These are phyloP conservation scores for Amanita polypyramis DNA, from an alignment of 768 basidiomycete species.

Conservation along the genomic window DNA sequence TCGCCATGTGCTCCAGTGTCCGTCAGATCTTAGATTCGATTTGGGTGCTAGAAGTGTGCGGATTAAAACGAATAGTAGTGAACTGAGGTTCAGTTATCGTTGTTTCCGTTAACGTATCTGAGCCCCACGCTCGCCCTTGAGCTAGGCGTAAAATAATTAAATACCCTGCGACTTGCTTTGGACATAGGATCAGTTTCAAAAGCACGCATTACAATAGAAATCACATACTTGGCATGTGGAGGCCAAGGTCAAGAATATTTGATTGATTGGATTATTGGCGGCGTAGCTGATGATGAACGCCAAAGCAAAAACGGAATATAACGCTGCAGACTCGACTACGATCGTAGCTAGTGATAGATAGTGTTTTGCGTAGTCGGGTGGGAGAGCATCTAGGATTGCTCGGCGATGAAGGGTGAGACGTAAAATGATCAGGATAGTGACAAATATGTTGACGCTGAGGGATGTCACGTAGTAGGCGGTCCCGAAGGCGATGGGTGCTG, in stretches of 20 bases:
- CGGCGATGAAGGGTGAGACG: slow-evolving; percentile 20
- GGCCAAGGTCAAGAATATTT: slow-evolving; percentile 25
- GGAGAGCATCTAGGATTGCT: slow-evolving; percentile 18
- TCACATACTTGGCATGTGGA: slow-evolving; percentile 25
- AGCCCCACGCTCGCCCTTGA: slow-evolving; percentile 32
- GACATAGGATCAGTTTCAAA: slow-evolving; percentile 12
- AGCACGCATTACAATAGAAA: neutral
- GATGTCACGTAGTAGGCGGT: slow-evolving; percentile 22
- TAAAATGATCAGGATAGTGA: slow-evolving; percentile 22
- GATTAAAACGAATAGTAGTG: neutral
- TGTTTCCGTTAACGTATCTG: neutral
- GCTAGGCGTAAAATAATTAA: slow-evolving; percentile 37
- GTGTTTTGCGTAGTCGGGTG: slow-evolving; percentile 19
- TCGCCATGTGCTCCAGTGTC: neutral
- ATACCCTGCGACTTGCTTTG: slow-evolving; percentile 34
- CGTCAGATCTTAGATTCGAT: neutral
- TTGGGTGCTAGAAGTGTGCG: neutral
- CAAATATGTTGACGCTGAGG: slow-evolving; percentile 27
- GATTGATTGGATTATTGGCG: slow-evolving; percentile 26
- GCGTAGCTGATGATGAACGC: slow-evolving; percentile 32
- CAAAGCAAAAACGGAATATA: slow-evolving; percentile 30
- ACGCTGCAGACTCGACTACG: slow-evolving; percentile 30
- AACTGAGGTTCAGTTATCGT: neutral
- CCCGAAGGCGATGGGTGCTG: slow-evolving; percentile 21
- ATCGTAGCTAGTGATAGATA: slow-evolving; percentile 22